A percentile compares a stretch with the other conserved stretches of the same genome.
These are phyloP conservation scores for Claviceps monticola DNA, from an alignment of 2,329 filamentous ascomycete genomes.

Conservation along the genomic window DNA sequence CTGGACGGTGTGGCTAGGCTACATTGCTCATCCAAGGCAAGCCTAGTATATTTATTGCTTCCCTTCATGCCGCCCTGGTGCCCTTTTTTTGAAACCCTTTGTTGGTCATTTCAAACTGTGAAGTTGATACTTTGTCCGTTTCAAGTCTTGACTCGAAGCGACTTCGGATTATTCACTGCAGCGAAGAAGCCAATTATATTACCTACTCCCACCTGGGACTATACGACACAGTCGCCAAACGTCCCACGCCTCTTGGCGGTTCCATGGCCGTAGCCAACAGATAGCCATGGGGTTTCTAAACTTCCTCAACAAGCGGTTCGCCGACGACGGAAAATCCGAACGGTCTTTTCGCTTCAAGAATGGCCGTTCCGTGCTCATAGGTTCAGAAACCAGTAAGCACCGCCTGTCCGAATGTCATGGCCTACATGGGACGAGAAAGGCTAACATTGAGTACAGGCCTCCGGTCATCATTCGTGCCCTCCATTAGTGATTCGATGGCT, in stretches of 20 bases:
- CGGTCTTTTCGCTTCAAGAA: slow-evolving; percentile 1
- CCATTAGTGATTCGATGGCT: neutral
- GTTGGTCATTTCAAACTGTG: neutral
- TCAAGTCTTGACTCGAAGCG: neutral
- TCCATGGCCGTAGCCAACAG: neutral
- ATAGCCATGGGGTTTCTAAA: slow-evolving; percentile 4
- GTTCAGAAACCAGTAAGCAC: slow-evolving; percentile 1
- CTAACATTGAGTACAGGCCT: neutral
- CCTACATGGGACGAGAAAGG: neutral
- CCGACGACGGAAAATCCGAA: neutral
- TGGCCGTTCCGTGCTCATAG: neutral
- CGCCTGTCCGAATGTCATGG: neutral
- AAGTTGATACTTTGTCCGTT: neutral
- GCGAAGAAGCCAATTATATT: neutral
- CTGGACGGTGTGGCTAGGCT: neutral
- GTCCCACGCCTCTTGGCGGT: neutral
- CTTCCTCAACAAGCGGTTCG: slow-evolving; percentile 2
- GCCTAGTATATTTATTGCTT: slow-evolving; percentile 1
- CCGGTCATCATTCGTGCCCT: neutral
- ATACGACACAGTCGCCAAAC: no score
- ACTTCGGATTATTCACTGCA: neutral
- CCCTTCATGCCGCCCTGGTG: neutral
- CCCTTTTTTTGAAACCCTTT: neutral
- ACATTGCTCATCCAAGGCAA: neutral
- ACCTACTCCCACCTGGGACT: neutral